Evolutionary conservation across 345 rosid species (phyloP), one percentile per base, ranked within the genome.

Genomic region (Passiflora organensis): DNA sequence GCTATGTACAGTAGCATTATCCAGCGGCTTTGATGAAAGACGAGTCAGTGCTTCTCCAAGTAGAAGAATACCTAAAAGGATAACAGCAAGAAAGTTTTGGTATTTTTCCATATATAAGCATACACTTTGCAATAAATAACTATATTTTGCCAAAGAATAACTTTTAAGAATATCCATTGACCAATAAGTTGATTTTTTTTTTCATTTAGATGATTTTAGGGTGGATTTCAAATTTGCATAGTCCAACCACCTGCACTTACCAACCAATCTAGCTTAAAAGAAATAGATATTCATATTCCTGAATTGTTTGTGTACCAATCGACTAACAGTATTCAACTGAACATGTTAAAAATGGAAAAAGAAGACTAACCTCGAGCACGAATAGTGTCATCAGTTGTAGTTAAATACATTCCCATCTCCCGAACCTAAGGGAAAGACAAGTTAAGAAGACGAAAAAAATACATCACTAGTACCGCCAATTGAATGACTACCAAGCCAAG

Each of bases 401-500:
- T 86, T 78, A 89, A 66, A 80, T 86, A 89, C 89, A 82, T 59
- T 1, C 72, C 94, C 96, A 93, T 78, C 79, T 88, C 96, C 66
- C 59, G 69, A 58, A 84, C 94, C 96, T 91, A 48, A 64, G 9
- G 55, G 43, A 39, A 20, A 41, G 36, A 61, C n/a, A n/a, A n/a
- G n/a, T n/a, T n/a, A 15, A 61, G 43, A 66, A 6, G 44, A 48
- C 18, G n/a, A n/a, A n/a, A n/a, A n/a, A n/a, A n/a, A n/a, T n/a
- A n/a, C n/a, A n/a, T n/a, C n/a, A n/a, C n/a, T n/a, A n/a, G n/a
- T n/a, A n/a, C n/a, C n/a, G n/a, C 4, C 43, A 4, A 39, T 20
- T 13, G 16, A 13, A 55, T 6, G 1, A 18, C 16, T 22, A 18
- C 10, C 32, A 21, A 13, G 53, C 6, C 25, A 34, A 13, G 15